Conservation (phyloP, 805 yeast species). For the Ogataea naganishii region DNA sequence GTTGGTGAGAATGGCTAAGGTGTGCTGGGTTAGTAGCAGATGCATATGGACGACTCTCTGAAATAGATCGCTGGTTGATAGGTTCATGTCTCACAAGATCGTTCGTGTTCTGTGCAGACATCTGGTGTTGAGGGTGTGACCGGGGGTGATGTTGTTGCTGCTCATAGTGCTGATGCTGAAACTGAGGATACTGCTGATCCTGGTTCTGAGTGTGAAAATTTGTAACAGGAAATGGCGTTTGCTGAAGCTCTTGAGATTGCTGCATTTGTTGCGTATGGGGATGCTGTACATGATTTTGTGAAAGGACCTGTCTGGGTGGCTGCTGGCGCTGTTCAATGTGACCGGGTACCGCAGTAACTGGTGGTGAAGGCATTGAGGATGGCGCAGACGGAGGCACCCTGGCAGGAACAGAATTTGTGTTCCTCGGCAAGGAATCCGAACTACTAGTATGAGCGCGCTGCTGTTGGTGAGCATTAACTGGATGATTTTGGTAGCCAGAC, state of each 20-base stretch:
- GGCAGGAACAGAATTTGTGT: no score
- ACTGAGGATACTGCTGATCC: constrained; percentile 4
- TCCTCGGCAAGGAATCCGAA: no score
- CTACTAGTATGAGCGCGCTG: no score
- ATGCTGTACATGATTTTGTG: constrained; percentile 6
- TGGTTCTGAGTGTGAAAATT: constrained; percentile 3
- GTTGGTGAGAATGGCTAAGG: constrained; percentile 2
- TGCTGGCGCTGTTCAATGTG: constrained; percentile 2
- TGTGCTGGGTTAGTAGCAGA: constrained; percentile 3
- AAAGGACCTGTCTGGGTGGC: constrained; percentile 4
- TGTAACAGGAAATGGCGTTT: no score
- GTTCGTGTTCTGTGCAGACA: constrained; percentile 5
- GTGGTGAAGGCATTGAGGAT: no score
- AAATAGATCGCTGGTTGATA: no score
- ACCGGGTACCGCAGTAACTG: no score
- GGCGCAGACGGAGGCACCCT: no score
- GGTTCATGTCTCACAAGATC: no score
- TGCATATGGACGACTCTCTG: constrained; percentile 1
- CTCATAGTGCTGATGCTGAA: constrained; percentile 11
- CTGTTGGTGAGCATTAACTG: no score
- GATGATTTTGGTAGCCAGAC: constrained; percentile 3
- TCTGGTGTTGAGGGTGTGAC: constrained; percentile 7
- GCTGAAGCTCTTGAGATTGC: neutral
- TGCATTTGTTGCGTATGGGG: constrained; percentile 6
- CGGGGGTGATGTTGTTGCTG: constrained; percentile 6